Conservation (phyloP, 2,329 filamentous ascomycete species). For the Macrophomina pseudophaseolina region DNA sequence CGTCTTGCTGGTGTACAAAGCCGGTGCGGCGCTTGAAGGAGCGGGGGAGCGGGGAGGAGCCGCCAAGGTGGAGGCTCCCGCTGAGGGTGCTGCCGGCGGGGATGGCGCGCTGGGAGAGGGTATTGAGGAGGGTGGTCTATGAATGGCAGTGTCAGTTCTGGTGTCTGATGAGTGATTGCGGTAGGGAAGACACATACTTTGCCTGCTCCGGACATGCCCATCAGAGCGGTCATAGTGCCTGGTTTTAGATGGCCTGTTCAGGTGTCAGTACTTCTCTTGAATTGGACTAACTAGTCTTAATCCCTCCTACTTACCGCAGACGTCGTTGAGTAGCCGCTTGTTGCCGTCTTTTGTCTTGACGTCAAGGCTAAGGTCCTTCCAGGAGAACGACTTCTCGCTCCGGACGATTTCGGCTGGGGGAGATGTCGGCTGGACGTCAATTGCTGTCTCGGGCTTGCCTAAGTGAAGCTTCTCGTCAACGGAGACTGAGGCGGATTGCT, state of each 20-base stretch:
- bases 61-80: conserved; percentile 74
- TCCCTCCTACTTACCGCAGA: background rate
- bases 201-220: conserved; percentile 67
- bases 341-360: background rate
- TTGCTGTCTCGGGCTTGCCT: background rate
- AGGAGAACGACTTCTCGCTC: background rate
- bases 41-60: conserved; percentile 59
- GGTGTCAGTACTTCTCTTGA: background rate
- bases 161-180: background rate
- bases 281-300: background rate
- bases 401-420: background rate
- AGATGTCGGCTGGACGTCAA: background rate
- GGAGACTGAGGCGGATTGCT: background rate
- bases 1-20: conserved; percentile 74
- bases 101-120: conserved; percentile 73
- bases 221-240: conserved; percentile 76
- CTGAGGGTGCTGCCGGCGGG: conserved; percentile 67
- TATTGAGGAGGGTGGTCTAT: conserved; percentile 80
- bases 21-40: conserved; percentile 73
- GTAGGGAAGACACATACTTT: background rate
- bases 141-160: background rate
- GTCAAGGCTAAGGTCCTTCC: conserved; percentile 1
- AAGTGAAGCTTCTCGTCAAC: background rate
- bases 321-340: background rate
- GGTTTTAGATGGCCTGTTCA: conserved; percentile 66